phyloP scores from a whole-genome alignment of 192 early-diverging fungal genomes.

The Mortierella alpina region DNA sequence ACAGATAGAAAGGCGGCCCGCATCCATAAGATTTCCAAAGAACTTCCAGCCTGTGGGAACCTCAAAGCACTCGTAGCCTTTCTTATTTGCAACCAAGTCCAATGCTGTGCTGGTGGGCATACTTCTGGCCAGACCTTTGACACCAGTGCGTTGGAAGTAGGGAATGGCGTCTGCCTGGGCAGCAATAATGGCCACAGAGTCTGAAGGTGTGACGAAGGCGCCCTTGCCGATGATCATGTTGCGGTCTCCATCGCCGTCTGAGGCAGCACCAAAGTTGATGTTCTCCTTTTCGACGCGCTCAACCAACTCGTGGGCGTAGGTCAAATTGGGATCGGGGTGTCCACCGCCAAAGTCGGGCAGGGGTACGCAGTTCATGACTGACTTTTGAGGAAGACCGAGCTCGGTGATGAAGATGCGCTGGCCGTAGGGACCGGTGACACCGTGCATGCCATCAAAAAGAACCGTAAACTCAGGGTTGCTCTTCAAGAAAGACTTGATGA shows the following conservation, averaged over 20 bases:
- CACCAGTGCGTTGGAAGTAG: slow-evolving; percentile 86
- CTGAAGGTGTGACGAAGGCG: slow-evolving; percentile 96
- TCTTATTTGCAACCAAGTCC: slow-evolving; percentile 88
- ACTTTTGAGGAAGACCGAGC: slow-evolving; percentile 83
- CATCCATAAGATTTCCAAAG: slow-evolving; percentile 99
- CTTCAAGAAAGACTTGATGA: slow-evolving; percentile 82
- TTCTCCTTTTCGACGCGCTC: slow-evolving; percentile 84
- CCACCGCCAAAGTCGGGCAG: slow-evolving; percentile 92
- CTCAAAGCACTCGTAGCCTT: slow-evolving; percentile 84
- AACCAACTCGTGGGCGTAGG: slow-evolving; percentile 94
- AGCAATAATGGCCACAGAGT: slow-evolving; percentile 97
- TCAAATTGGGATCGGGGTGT: slow-evolving; percentile 98
- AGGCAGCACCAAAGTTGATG: slow-evolving; percentile 93
- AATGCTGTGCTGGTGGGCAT: slow-evolving; percentile 97
- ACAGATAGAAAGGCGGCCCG: slow-evolving; percentile 91
- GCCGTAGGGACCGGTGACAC: slow-evolving; percentile 97
- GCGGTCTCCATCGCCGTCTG: slow-evolving; percentile 97
- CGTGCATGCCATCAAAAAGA: slow-evolving; percentile 95
- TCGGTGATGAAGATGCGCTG: slow-evolving; percentile 87
- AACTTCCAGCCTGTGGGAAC: slow-evolving; percentile 97
- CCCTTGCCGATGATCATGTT: slow-evolving; percentile 98
- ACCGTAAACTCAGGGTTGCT: slow-evolving; percentile 81
- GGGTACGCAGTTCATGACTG: slow-evolving; percentile 86
- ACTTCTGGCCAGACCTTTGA: slow-evolving; percentile 89
- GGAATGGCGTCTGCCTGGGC: slow-evolving; percentile 91